A percentile compares a stretch with the other conserved stretches of the same genome.
Conservation (phyloP, 108 stramenopile species). For the Licmophora abbreviata region DNA sequence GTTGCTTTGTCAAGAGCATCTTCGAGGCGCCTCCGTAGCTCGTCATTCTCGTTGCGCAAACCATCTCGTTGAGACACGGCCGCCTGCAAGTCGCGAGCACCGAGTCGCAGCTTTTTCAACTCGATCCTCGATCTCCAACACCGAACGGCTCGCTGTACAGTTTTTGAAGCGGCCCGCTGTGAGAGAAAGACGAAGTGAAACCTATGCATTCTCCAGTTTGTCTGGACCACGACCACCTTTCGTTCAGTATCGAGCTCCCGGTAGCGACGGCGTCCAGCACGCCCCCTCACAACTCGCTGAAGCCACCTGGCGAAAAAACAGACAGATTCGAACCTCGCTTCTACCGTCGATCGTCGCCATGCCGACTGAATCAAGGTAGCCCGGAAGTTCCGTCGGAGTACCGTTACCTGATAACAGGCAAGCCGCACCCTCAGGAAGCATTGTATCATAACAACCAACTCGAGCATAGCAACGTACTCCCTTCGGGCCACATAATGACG, state of each 20-base stretch:
- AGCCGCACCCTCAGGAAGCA: not conserved
- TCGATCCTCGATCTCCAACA: conserved; percentile 14
- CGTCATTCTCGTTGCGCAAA: conserved; percentile 39
- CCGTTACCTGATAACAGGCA: not conserved
- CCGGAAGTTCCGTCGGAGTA: conserved; percentile 1
- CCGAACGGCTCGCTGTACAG: conserved; percentile 40
- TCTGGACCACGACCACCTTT: conserved; percentile 30
- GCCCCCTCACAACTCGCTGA: conserved; percentile 29
- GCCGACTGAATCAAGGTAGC: conserved; percentile 5
- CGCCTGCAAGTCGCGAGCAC: conserved; percentile 38
- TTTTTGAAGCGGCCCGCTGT: conserved; percentile 12
- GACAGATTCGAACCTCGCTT: not conserved
- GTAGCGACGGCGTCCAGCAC: conserved; percentile 17
- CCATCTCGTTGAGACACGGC: conserved; percentile 46
- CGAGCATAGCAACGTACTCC: not conserved
- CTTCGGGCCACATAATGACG: conserved; percentile 11
- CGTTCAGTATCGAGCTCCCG: conserved; percentile 18
- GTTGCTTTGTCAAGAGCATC: conserved; percentile 2
- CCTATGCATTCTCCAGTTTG: conserved; percentile 14
- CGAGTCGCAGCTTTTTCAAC: conserved; percentile 26
- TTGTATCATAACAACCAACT: conserved; percentile 1
- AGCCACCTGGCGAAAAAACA: conserved; percentile 16
- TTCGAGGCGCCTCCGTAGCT: conserved; percentile 42
- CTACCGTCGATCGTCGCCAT: conserved; percentile 1
- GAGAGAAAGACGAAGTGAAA: not conserved